Percentiles rank a stretch among this genome's conserved stretches.
These are phyloP conservation scores for Barnettozyma populi DNA, from an alignment of 805 yeast genomes.

Conservation along the genomic window DNA sequence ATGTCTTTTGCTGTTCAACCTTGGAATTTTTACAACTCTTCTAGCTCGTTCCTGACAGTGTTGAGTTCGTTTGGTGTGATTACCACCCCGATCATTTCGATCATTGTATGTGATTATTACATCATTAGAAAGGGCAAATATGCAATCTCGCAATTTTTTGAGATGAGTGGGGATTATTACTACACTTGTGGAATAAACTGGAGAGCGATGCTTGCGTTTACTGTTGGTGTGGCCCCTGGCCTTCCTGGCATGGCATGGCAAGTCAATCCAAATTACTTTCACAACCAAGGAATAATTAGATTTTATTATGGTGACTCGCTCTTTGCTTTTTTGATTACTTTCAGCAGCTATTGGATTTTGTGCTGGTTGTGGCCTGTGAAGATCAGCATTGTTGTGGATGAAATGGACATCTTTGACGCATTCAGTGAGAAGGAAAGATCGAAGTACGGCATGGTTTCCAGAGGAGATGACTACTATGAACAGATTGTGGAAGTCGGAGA, in stretches of 20 bases:
- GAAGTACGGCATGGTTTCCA: constrained; percentile 7
- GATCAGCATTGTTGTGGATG: constrained; percentile 32
- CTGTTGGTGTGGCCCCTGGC: constrained; percentile 40
- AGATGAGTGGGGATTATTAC: constrained; percentile 28
- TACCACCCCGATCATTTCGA: constrained; percentile 31
- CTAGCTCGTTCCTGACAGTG: constrained; percentile 29
- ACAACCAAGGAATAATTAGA: constrained; percentile 33
- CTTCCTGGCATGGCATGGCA: constrained; percentile 42
- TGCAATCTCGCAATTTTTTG: constrained; percentile 32
- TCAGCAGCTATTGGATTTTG: constrained; percentile 31
- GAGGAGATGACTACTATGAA: neutral
- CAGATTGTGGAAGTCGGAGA: neutral
- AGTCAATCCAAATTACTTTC: constrained; percentile 26
- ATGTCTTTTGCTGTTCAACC: constrained; percentile 33
- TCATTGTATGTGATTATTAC: constrained; percentile 35
- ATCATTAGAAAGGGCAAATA: constrained; percentile 29
- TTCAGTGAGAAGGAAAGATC: constrained; percentile 30
- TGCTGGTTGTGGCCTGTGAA: constrained; percentile 33
- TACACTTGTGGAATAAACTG: constrained; percentile 38
- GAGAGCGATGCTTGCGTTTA: constrained; percentile 35
- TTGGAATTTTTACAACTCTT: constrained; percentile 32
- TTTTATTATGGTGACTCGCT: constrained; percentile 40
- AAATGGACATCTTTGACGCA: constrained; percentile 34
- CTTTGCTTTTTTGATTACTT: constrained; percentile 36
- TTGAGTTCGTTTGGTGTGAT: constrained; percentile 32